phyloP scores from a whole-genome alignment of 2,329 filamentous ascomycete species.

The Venturia pyrina region DNA sequence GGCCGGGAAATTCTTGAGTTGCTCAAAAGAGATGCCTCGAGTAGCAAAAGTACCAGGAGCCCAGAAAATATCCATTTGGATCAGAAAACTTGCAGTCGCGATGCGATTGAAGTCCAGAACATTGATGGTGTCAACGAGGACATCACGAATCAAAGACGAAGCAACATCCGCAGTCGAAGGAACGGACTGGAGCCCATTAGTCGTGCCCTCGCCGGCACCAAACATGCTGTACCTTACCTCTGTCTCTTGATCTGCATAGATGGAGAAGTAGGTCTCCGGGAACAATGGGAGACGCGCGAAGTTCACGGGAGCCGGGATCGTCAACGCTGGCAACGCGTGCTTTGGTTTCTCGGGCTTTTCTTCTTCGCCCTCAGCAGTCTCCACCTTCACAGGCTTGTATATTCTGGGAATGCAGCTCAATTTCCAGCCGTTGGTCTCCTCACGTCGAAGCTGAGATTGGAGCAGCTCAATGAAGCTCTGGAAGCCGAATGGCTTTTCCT shows the following conservation, averaged over 20 bases:
- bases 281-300: constrained; percentile 70
- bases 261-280: constrained; percentile 88
- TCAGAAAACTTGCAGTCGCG: constrained; percentile 74
- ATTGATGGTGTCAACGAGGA: constrained; percentile 85
- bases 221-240: constrained; percentile 32
- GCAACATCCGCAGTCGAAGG: constrained; percentile 67
- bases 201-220: constrained; percentile 1
- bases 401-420: constrained; percentile 53
- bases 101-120: constrained; percentile 88
- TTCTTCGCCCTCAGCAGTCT: constrained; percentile 51
- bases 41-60: constrained; percentile 83
- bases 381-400: constrained; percentile 50
- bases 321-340: constrained; percentile 67
- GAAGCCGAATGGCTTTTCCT: constrained; percentile 51
- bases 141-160: constrained; percentile 74
- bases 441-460: constrained; percentile 74
- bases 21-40: constrained; percentile 84
- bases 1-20: constrained; percentile 57
- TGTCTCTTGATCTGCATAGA: constrained; percentile 78
- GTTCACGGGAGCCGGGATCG: constrained; percentile 64
- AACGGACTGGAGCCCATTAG: constrained; percentile 48
- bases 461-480: constrained; percentile 70
- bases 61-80: constrained; percentile 94
- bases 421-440: constrained; percentile 66
- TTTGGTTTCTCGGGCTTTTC: constrained; percentile 40